Evolutionary conservation across 129 eudicot genomes (phyloP), one percentile per base, ranked within the genome.

Genomic region (Pulicaria dysenterica): DNA sequence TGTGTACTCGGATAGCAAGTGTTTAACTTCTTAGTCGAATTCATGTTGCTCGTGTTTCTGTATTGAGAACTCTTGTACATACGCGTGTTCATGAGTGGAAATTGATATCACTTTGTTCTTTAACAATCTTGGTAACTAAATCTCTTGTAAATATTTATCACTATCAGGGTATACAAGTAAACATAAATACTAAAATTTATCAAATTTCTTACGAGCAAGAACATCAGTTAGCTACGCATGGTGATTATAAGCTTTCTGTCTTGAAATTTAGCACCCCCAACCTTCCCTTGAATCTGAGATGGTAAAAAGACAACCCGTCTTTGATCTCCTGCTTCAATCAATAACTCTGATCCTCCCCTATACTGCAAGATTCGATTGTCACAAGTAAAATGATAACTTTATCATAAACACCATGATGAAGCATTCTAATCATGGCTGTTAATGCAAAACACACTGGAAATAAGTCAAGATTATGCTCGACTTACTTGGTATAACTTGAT

Each of bases 261-360:
- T 1, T 77, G 61, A 75, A 92, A 89, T 74, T 89, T 92, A 55
- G 98, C 98, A 37, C 95, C 98, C 43, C 90, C 89, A 5, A 89
- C 98, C 67, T 89, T 89, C 43, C 98, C 98, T 84, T 92, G 98
- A 75, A 92, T 83, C 81, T 83, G 85, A 73, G 92, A 75, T 38
- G 98, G 98, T 70, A 92, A 77, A 24, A 54, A 77, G 62, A 92
- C 77, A 43, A 87, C 92, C 42, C 98, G 94, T 76, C 98, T 80
- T 71, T 92, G 98, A 83, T 92, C 98, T 49, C 98, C 98, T 13
- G 92, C 98, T 85, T 92, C 98, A 39, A 92, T 90, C 84, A 92
- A 75, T 77, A 92, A 82, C 83, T 92, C 98, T 0, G 98, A 80
- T 48, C 98, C 92, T 77, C 96, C 98, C 65, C 96, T 79, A 64